These are phyloP conservation scores for Strobilomyces confusus DNA, from an alignment of 768 basidiomycete genomes.

Conservation along the genomic window DNA sequence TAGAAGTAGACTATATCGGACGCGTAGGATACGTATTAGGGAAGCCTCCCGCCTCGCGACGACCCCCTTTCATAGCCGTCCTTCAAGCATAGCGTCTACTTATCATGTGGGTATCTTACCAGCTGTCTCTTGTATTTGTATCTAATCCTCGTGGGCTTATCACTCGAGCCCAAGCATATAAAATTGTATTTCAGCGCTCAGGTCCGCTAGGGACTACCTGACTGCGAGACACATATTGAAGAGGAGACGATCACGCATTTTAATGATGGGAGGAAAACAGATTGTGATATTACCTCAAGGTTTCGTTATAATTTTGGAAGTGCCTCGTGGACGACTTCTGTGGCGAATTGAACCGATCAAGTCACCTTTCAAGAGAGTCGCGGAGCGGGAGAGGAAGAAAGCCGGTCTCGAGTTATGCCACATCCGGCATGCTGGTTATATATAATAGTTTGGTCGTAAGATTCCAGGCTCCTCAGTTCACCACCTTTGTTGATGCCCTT, in stretches of 20 bases:
- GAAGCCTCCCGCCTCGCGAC: conserved; percentile 40
- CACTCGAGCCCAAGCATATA: conserved; percentile 18
- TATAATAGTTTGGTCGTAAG: conserved; percentile 17
- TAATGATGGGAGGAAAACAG: conserved; percentile 24
- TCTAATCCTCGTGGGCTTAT: conserved; percentile 28
- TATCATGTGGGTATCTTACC: conserved; percentile 26
- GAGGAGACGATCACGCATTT: conserved; percentile 32
- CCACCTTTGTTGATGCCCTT: conserved; percentile 21
- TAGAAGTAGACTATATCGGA: conserved; percentile 67
- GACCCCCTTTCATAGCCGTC: conserved; percentile 67
- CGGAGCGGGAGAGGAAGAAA: conserved; percentile 11
- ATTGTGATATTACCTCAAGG: conserved; percentile 34
- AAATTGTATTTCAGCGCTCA: conserved; percentile 17
- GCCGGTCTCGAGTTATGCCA: conserved; percentile 17
- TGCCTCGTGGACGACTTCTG: conserved; percentile 25
- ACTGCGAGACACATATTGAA: conserved; percentile 23
- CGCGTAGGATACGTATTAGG: conserved; percentile 58
- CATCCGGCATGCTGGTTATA: conserved; percentile 16
- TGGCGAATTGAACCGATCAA: conserved; percentile 12
- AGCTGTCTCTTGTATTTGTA: conserved; percentile 28
- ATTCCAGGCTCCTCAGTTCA: conserved; percentile 6
- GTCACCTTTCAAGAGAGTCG: conserved; percentile 18
- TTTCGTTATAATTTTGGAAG: conserved; percentile 23
- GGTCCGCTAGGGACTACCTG: conserved; percentile 26
- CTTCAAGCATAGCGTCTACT: conserved; percentile 40